Base-by-base conservation (phyloP, 2,329 filamentous ascomycete species). In the Graphium sp. region DNA sequence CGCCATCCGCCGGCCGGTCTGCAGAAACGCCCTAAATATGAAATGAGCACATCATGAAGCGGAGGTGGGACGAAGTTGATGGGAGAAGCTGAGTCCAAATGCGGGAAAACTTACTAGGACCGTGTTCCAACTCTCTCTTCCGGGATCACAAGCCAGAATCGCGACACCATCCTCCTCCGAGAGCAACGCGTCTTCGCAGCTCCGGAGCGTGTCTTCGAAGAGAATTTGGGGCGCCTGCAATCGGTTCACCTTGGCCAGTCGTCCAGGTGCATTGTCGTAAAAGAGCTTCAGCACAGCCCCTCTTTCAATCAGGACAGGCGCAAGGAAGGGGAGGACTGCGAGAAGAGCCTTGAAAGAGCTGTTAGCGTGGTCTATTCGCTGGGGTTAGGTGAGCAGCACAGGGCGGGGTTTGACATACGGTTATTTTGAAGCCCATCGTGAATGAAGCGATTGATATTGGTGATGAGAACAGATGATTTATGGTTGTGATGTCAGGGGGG, bases 81-180 rank as follows among this genome's bases (percentile, higher is more conserved):
- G n/a, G n/a, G n/a, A n/a, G n/a, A n/a, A n/a, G n/a, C n/a, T n/a
- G n/a, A n/a, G n/a, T n/a, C n/a, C n/a, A n/a, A n/a, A n/a, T n/a
- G n/a, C n/a, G n/a, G n/a, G n/a, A n/a, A n/a, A n/a, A n/a, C n/a
- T 15, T 18, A 49, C 54, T 52, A 56, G 53, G 33, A 57, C 53
- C 4, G 49, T 54, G 34, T 58, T 57, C 41, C 45, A 51, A 7
- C 39, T 43, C 32, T 57, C 54, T 4, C 53, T 43, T 5, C 53
- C 54, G 1, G 46, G 37, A 13, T 56, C 54, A 26, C 53, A 57
- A 10, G 41, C 46, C 4, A 55, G 26, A 17, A 58, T 39, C 2
- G 52, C 54, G 2, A 55, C 5, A 11, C 49, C 46, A 9, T 41
- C 29, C 2, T 43, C 40, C 31, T 56, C 47, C 2, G 56, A 30